Percentiles rank a stretch among this genome's conserved stretches.
Evolutionary conservation across 768 basidiomycete species (phyloP).

Genomic region (Boletus bicolor): DNA sequence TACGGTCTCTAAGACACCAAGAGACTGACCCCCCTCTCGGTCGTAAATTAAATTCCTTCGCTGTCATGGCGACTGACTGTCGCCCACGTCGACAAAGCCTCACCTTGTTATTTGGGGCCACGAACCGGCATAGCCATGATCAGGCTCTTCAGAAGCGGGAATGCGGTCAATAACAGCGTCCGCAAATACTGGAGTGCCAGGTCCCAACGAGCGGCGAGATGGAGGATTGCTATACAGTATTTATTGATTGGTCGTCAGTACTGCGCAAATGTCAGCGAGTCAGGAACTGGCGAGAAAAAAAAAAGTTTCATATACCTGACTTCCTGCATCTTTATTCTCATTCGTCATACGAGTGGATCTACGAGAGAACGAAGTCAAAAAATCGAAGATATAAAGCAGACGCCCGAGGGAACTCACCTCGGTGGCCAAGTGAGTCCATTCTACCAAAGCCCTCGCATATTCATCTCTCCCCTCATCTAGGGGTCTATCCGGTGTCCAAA

Average conservation of each 20-base stretch:
- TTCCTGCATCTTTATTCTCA: not conserved
- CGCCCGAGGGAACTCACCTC: slow-evolving; percentile 44
- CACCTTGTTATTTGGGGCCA: too few species aligned
- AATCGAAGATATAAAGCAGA: not conserved
- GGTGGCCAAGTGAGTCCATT: slow-evolving; percentile 65
- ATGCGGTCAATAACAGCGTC: too few species aligned
- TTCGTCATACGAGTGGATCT: slow-evolving; percentile 29
- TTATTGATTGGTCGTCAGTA: not conserved
- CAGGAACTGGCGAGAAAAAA: not conserved
- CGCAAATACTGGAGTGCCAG: too few species aligned
- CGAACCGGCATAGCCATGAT: too few species aligned
- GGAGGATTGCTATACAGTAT: not conserved
- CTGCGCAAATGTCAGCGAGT: not conserved
- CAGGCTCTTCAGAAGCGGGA: too few species aligned
- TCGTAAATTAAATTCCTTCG: too few species aligned
- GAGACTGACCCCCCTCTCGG: too few species aligned
- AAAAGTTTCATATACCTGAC: not conserved
- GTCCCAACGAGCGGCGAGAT: not conserved
- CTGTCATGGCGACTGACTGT: too few species aligned
- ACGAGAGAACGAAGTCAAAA: not conserved
- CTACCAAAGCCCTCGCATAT: slow-evolving; percentile 61
- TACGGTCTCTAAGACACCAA: too few species aligned
- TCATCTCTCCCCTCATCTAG: slow-evolving; percentile 71
- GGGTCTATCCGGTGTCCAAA: slow-evolving; percentile 74
- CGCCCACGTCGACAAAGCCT: too few species aligned